phyloP scores from a whole-genome alignment of 768 basidiomycete species.

The Suillus brevipes region DNA sequence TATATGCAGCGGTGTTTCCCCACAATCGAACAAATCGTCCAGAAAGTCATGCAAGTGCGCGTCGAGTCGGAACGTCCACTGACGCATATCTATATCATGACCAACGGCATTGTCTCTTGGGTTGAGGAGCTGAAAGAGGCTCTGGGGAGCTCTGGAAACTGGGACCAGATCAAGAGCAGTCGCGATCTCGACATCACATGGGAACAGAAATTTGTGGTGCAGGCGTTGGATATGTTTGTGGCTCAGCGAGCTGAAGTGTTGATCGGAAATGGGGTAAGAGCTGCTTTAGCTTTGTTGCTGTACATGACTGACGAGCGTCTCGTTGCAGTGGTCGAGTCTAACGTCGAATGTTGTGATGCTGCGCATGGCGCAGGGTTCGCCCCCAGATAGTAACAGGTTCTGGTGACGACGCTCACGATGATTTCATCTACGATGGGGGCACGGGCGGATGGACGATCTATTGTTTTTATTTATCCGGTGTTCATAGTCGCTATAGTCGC shows the following conservation, averaged over 20 bases:
- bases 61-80: conserved; percentile 27
- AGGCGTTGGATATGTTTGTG: conserved; percentile 52
- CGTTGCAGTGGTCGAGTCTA: conserved; percentile 39
- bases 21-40: conserved; percentile 39
- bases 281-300: not conserved
- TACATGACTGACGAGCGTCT: conserved; percentile 5
- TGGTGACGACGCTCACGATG: conserved; percentile 27
- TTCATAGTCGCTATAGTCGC: not conserved
- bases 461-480: not conserved
- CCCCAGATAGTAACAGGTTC: conserved; percentile 31
- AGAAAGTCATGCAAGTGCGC: conserved; percentile 36
- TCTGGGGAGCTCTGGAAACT: conserved; percentile 32
- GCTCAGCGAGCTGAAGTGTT: conserved; percentile 47
- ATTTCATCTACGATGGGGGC: not conserved
- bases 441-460: not conserved
- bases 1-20: conserved; percentile 46
- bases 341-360: conserved; percentile 43
- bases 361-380: conserved; percentile 30
- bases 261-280: conserved; percentile 51
- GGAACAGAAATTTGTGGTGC: conserved; percentile 45
- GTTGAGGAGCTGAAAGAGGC: conserved; percentile 37
- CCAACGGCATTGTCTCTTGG: conserved; percentile 45
- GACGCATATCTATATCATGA: conserved; percentile 44
- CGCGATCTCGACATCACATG: conserved; percentile 40
- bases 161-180: conserved; percentile 41